These are phyloP conservation scores for Eucalyptus tenuipes DNA, from an alignment of 345 rosid species.

Conservation along the genomic window DNA sequence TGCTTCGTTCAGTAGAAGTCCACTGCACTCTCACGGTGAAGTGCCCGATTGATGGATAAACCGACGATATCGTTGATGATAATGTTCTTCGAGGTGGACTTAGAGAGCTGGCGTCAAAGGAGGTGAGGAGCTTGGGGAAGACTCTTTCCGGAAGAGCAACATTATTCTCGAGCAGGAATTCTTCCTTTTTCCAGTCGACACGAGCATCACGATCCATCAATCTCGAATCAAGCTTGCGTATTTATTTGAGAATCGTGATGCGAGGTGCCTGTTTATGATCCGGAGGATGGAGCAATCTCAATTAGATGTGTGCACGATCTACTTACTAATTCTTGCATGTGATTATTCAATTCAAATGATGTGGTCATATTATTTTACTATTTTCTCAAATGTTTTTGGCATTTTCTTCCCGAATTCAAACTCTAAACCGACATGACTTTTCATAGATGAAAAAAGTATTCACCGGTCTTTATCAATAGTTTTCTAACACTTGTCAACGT, in stretches of 20 bases:
- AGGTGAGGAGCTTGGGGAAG: background rate
- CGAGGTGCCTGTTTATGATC: background rate
- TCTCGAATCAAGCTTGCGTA: background rate
- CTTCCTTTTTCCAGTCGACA: background rate
- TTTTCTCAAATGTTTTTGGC: background rate
- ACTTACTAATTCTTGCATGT: background rate
- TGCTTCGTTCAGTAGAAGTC: background rate
- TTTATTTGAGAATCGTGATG: background rate
- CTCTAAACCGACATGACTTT: background rate
- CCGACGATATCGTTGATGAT: background rate
- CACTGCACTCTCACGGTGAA: background rate
- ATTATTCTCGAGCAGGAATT: background rate
- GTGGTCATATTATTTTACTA: background rate
- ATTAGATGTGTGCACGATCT: background rate
- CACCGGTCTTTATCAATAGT: background rate
- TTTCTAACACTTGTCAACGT: background rate
- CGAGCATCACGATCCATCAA: background rate
- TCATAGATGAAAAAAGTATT: background rate
- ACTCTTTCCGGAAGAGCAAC: background rate
- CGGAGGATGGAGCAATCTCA: background rate
- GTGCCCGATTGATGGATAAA: background rate
- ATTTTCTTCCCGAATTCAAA: background rate
- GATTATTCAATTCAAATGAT: background rate
- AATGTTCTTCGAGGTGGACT: background rate
- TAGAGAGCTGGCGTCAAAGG: background rate